Percentiles rank a stretch among this genome's conserved stretches.
These are phyloP conservation scores for Talaromyces proteolyticus DNA, from an alignment of 495 filamentous ascomycete species.

Conservation along the genomic window DNA sequence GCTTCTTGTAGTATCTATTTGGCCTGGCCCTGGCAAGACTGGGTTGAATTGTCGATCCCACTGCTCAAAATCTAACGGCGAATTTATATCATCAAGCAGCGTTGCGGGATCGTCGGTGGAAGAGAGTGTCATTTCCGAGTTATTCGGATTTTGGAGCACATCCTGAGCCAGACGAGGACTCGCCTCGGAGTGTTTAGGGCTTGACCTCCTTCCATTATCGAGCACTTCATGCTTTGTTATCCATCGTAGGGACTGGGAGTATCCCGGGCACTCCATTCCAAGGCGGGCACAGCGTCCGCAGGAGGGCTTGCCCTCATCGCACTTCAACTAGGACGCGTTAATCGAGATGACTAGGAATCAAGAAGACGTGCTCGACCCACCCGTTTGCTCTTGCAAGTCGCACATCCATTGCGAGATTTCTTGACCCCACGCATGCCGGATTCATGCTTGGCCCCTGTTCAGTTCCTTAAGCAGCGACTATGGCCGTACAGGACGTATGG, in stretches of 20 bases:
- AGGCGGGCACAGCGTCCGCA: slow-evolving; percentile 47
- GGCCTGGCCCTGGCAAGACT: slow-evolving; percentile 28
- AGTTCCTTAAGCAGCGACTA: no score
- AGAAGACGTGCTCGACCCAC: slow-evolving; percentile 16
- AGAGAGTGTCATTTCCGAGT: background rate
- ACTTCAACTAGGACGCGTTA: slow-evolving; percentile 40
- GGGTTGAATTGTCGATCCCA: slow-evolving; percentile 26
- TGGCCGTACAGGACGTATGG: no score
- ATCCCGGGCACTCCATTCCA: slow-evolving; percentile 46
- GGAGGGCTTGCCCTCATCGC: slow-evolving; percentile 47
- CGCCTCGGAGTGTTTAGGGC: background rate
- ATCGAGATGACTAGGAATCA: background rate
- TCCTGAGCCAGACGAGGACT: background rate
- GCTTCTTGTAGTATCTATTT: slow-evolving; percentile 24
- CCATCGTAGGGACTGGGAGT: slow-evolving; percentile 47
- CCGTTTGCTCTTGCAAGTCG: slow-evolving; percentile 46
- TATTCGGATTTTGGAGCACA: background rate
- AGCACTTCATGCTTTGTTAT: slow-evolving; percentile 43
- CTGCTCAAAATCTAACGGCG: background rate
- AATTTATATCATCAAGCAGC: background rate
- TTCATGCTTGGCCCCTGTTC: no score
- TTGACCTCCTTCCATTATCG: background rate
- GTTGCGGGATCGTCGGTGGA: background rate
- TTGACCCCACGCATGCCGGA: slow-evolving; percentile 37
- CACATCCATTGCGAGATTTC: slow-evolving; percentile 41